Conservation (phyloP, 2,329 filamentous ascomycete species). For the Verticillium nonalfalfae region DNA sequence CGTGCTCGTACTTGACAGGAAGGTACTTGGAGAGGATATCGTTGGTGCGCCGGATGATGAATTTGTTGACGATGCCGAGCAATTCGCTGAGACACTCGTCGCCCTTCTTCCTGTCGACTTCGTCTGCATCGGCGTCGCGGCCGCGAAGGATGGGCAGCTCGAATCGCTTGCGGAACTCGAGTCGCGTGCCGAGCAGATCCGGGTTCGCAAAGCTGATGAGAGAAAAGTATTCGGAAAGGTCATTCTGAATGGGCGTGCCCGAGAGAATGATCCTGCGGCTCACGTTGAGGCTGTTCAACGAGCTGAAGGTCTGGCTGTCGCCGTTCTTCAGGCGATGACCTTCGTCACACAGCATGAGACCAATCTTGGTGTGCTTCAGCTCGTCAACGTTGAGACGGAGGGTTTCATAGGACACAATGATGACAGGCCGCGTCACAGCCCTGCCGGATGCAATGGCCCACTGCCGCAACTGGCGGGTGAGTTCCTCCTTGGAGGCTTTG, state of each 20-base stretch:
- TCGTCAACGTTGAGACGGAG: constrained; percentile 86
- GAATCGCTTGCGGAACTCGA: constrained; percentile 89
- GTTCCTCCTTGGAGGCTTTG: constrained; percentile 89
- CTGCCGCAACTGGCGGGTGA: constrained; percentile 83
- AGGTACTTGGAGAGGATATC: constrained; percentile 97
- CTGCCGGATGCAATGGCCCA: constrained; percentile 94
- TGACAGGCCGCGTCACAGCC: constrained; percentile 80
- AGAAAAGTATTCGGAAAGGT: constrained; percentile 95
- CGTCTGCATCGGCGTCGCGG: constrained; percentile 82
- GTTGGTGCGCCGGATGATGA: constrained; percentile 96
- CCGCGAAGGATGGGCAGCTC: constrained; percentile 89
- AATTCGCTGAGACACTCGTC: constrained; percentile 79
- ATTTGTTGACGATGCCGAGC: constrained; percentile 85
- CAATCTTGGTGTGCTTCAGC: constrained; percentile 83
- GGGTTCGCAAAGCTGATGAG: constrained; percentile 96
- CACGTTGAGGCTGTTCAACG: constrained; percentile 85
- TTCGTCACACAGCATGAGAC: constrained; percentile 90
- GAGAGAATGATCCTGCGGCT: constrained; percentile 89
- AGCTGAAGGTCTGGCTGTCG: constrained; percentile 90
- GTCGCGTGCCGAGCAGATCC: constrained; percentile 77
- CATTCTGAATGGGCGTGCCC: constrained; percentile 96
- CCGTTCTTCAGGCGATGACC: constrained; percentile 95
- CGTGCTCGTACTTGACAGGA: constrained; percentile 97
- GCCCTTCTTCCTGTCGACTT: constrained; percentile 74
- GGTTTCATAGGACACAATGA: constrained; percentile 98